Evolutionary conservation across 2,329 filamentous ascomycete species (phyloP), one percentile per base, ranked within the genome.

Genomic region (Cladophialophora chaetospira): DNA sequence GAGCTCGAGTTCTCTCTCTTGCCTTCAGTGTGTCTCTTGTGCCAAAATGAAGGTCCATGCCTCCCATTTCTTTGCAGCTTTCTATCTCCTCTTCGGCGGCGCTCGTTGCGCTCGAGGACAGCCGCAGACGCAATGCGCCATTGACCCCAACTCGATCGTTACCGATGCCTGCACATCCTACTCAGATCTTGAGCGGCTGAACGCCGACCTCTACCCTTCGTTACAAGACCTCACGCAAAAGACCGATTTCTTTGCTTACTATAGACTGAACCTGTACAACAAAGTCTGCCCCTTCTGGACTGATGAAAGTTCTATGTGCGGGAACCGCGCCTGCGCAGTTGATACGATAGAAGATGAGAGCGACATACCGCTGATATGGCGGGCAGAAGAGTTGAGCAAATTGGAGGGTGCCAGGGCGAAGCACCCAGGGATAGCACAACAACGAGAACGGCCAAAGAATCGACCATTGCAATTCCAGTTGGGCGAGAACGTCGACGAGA

Each of bases 201-300:
- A 97, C 75, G 74, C 80, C 64, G 82, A 84, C 58, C 80, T 97
- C 61, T 86, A 87, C 66, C 89, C 91, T 15, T 83, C 86, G 50
- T 77, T 99, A 65, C 83, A 89, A 67, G 87, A 89, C 53, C 84
- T 99, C 43, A 96, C 91, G 0, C 84, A 84, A 66, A 85, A 88
- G 51, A 96, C 93, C 72, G 94, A 99, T 74, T 99, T 97, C 82
- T 99, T 99, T 76, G 93, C 93, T 51, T 91, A 97, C 75, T 99
- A 97, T 77, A 88, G 94, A 56, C 78, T 99, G 43, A 97, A 97
- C 72, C 82, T 99, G 17, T 99, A 91, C 75, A 88, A 95, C 73
- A 96, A 94, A 73, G 85, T 84, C 75, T 99, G 94, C 69, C 94
- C 94, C 0, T 99, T 97, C 72, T 99, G 94, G 93, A 84, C 87